These are phyloP conservation scores for Penicillium silybi DNA, from an alignment of 495 filamentous ascomycete species.

Conservation along the genomic window DNA sequence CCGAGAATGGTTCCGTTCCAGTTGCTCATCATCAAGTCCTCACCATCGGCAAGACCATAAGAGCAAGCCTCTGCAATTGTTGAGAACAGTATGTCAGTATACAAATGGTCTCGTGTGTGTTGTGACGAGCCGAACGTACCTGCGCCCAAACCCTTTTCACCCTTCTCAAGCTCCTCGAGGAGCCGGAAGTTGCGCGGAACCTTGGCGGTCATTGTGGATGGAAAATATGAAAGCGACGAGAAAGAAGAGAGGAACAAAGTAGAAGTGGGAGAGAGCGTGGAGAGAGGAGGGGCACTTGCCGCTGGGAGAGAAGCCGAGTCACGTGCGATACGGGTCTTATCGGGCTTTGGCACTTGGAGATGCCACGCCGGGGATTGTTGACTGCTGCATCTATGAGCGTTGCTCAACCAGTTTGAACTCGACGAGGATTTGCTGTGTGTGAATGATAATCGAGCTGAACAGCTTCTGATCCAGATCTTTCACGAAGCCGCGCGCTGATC, in stretches of 20 bases:
- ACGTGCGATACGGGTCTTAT: conserved; percentile 35
- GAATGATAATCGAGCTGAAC: neutral
- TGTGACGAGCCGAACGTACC: conserved; percentile 46
- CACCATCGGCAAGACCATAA: conserved; percentile 90
- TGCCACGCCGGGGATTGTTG: conserved; percentile 34
- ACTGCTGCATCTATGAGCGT: conserved; percentile 2
- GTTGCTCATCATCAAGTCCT: conserved; percentile 95
- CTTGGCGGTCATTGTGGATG: conserved; percentile 65
- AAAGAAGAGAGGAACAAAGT: neutral
- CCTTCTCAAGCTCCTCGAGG: conserved; percentile 96
- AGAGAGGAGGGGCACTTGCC: conserved; percentile 21
- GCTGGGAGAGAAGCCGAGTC: conserved; percentile 14
- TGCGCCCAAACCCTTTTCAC: conserved; percentile 94
- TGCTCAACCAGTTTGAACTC: neutral
- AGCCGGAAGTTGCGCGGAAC: conserved; percentile 93
- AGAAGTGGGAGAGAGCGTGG: conserved; percentile 10
- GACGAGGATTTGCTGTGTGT: neutral
- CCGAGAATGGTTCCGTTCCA: conserved; percentile 98
- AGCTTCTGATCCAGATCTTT: neutral
- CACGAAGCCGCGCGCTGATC: neutral
- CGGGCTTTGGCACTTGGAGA: conserved; percentile 36
- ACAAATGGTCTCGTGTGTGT: neutral
- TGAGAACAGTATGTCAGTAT: conserved; percentile 13
- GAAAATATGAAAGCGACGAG: neutral
- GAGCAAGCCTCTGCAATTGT: conserved; percentile 79